Evolutionary conservation across 2,329 filamentous ascomycete genomes (phyloP).

Genomic region (Fusarium guadeloupense): DNA sequence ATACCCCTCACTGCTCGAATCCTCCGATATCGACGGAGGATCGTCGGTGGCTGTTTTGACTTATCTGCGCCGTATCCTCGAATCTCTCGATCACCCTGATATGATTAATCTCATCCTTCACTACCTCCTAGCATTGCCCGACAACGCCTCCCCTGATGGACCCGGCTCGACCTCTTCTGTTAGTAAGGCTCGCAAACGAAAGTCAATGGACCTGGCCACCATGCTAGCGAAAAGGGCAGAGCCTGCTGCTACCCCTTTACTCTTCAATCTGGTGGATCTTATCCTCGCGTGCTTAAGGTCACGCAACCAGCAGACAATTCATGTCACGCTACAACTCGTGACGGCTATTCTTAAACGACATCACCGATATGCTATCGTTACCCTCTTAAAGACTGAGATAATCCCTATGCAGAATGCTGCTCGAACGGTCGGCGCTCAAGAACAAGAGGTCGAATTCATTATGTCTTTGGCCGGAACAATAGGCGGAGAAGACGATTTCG

Average conservation of each 20-base stretch:
- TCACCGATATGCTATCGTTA: constrained; percentile 84
- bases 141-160: constrained; percentile 52
- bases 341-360: constrained; percentile 88
- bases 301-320: constrained; percentile 85
- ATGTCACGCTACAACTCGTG: constrained; percentile 86
- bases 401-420: constrained; percentile 62
- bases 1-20: constrained; percentile 95
- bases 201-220: constrained; percentile 86
- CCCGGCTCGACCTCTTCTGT: constrained; percentile 60
- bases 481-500: constrained; percentile 74
- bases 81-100: constrained; percentile 90
- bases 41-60: constrained; percentile 96
- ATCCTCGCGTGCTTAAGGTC: constrained; percentile 87
- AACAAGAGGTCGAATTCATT: constrained; percentile 77
- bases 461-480: constrained; percentile 74
- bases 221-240: constrained; percentile 81
- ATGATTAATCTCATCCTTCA: constrained; percentile 93
- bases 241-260: constrained; percentile 76
- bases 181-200: constrained; percentile 79
- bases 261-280: constrained; percentile 94
- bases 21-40: constrained; percentile 94
- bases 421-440: constrained; percentile 77
- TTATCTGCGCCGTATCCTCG: constrained; percentile 89
- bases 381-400: constrained; percentile 74
- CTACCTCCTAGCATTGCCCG: constrained; percentile 86